Evolutionary conservation across 2,329 filamentous ascomycete genomes (phyloP), one percentile per base, ranked within the genome.

Genomic region (Leptographium lundbergii): DNA sequence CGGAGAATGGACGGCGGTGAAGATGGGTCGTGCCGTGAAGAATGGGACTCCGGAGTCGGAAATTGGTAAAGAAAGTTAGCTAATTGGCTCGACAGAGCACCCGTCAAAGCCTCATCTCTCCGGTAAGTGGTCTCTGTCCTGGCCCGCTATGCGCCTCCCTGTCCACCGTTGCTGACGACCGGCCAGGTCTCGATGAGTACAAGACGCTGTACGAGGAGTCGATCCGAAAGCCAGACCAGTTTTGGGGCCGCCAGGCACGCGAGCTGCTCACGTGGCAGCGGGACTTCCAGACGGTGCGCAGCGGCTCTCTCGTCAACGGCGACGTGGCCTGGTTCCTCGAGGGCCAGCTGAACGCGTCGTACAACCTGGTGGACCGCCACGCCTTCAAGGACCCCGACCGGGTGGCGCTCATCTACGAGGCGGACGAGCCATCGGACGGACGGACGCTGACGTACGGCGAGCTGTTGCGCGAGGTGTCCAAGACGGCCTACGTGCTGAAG

Each of bases 351-450:
- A 99, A 99, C 69, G 94, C 94, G 63, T 94, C 89, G 32, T 97
- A 91, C 84, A 99, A 99, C 79, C 95, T 91, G 69, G 86, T 99
- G 64, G 94, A 99, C 70, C 89, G 94, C 62, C 92, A 97, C 73
- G 94, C 94, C n/a, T 82, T 95, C 75, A 91, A 91, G 75, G 85
- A 96, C 75, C 94, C 94, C 54, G 77, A 97, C 76, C 90, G 87
- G 75, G 85, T 94, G 54, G 94, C 94, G 71, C 95, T 99, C 75
- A 96, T 97, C 76, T 99, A 97, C 78, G 94, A 99, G 78, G 92
- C 91, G 62, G 94, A 99, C 69, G 94, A 99, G 75, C 83, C 87
- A 50, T 80, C 75, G 58, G 88, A 95, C 70, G 91, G 94, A 69
- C 90, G 92, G 65, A 91, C 81, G 65, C 87, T 99, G 72, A 94